Evolutionary conservation across 2,329 filamentous ascomycete genomes (phyloP), one percentile per base, ranked within the genome.

Genomic region (Talaromyces pinophilus): DNA sequence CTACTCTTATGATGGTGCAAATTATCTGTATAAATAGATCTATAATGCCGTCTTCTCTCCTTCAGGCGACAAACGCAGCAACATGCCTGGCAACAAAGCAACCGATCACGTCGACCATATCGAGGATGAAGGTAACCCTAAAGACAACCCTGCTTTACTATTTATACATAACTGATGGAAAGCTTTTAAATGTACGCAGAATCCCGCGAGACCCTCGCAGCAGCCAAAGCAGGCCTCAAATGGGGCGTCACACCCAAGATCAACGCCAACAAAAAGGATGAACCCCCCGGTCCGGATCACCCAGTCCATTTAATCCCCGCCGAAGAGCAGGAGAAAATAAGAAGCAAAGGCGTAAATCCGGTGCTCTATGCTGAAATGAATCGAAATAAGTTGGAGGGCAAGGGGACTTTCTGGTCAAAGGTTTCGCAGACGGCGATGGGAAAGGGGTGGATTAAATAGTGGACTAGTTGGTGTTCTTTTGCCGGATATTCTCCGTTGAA

Each of bases 341-440:
- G 75, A 70, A 80, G 81, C 71, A 83, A 82, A 69, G 80, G 81
- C 1, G 80, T 83, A 69, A 82, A 83, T 67, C 81, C 80, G 15
- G 74, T 78, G 10, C 67, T 83, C 59, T 82, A 79, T 67, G 77
- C 79, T 15, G 81, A 83, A 71, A 83, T 83, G 81, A 79, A 81
- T 68, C 78, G 80, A 30, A 30, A 35, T 17, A 79, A 78, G 25
- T 75, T 75, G 62, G 78, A 79, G 1, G 73, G 74, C 71, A 75
- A 66, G 44, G 71, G 60, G 5, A 33, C 13, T 3, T 70, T 71
- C 25, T 70, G 68, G 71, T 13, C 54, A 6, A 72, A 68, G 52
- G n/a, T 70, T 7, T 67, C 59, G 11, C 64, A 67, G 40, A 67
- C 65, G 30, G 65, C 69, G n/a, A 57, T 68, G 65, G 70, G 70